A percentile compares a stretch with the other conserved stretches of the same genome.
Conservation (phyloP, 495 filamentous ascomycete species). For the Lindgomyces ingoldianus region DNA sequence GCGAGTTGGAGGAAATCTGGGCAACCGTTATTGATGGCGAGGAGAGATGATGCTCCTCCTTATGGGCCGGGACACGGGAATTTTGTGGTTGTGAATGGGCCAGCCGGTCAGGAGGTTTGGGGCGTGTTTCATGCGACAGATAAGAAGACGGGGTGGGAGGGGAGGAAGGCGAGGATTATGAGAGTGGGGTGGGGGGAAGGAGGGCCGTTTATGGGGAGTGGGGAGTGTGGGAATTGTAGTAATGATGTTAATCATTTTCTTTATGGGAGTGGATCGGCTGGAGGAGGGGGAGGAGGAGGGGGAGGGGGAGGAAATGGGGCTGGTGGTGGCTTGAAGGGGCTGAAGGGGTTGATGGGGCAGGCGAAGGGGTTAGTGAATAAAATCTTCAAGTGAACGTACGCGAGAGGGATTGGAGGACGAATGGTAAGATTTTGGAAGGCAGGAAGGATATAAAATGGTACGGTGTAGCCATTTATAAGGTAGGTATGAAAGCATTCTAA, state of each 20-base stretch:
- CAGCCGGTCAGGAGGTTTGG: slow-evolving; percentile 30
- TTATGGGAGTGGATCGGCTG: slow-evolving; percentile 4
- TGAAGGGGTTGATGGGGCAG: slow-evolving; percentile 12
- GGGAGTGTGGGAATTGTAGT: slow-evolving; percentile 20
- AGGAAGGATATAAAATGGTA: too few species aligned
- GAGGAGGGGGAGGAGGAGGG: slow-evolving; percentile 4
- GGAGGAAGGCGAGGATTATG: slow-evolving; percentile 41
- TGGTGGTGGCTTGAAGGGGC: not conserved
- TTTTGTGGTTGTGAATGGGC: slow-evolving; percentile 35
- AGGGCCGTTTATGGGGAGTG: slow-evolving; percentile 29
- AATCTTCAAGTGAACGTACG: slow-evolving; percentile 12
- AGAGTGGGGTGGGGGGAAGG: slow-evolving; percentile 30
- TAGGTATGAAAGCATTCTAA: too few species aligned
- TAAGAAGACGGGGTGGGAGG: slow-evolving; percentile 38
- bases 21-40: slow-evolving; percentile 34
- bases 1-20: slow-evolving; percentile 37
- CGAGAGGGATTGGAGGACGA: too few species aligned
- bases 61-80: slow-evolving; percentile 45
- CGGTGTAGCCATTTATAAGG: too few species aligned
- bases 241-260: slow-evolving; percentile 17
- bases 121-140: slow-evolving; percentile 45
- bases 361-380: slow-evolving; percentile 12
- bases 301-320: not conserved
- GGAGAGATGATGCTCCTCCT: slow-evolving; percentile 28
- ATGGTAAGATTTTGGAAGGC: too few species aligned